phyloP scores from a whole-genome alignment of 2,329 filamentous ascomycete species.

The Iodosphaeria phyllophila region DNA sequence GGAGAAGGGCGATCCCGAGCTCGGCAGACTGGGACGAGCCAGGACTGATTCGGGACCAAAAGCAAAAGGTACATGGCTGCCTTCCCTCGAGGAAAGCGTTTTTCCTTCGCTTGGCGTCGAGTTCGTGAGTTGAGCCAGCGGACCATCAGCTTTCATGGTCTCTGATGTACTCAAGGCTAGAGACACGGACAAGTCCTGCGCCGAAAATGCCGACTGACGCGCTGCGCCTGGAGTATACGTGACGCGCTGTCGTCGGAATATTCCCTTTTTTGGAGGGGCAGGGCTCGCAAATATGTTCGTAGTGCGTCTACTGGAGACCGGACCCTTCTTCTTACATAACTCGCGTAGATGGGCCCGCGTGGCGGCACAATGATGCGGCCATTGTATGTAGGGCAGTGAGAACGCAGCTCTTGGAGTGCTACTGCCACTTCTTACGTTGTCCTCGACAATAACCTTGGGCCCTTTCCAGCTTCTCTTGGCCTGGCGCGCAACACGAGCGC shows the following conservation, averaged over 20 bases:
- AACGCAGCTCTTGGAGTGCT: constrained; percentile 32
- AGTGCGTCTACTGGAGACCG: constrained; percentile 21
- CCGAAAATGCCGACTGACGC: constrained; percentile 32
- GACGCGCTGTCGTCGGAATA: constrained; percentile 29
- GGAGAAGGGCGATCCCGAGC: constrained; percentile 36
- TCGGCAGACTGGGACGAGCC: constrained; percentile 12
- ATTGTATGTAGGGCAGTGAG: constrained; percentile 31
- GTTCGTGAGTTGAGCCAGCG: constrained; percentile 38
- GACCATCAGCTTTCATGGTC: constrained; percentile 43
- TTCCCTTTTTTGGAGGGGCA: constrained; percentile 33
- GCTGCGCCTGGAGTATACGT: constrained; percentile 26
- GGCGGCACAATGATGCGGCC: constrained; percentile 45
- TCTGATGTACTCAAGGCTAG: constrained; percentile 43
- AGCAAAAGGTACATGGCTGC: no score
- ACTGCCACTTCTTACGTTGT: constrained; percentile 30
- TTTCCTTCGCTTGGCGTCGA: constrained; percentile 15
- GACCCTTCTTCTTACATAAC: constrained; percentile 37
- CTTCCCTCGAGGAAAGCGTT: constrained; percentile 5
- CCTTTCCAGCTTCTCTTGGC: constrained; percentile 50
- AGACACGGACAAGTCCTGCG: constrained; percentile 43
- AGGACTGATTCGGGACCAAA: no score
- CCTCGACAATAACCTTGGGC: constrained; percentile 20
- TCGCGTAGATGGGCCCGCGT: constrained; percentile 44
- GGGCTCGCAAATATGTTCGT: constrained; percentile 32
- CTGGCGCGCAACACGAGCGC: constrained; percentile 44